Base-by-base conservation (phyloP, 106 monocot genomes). In the Dendrobium nobile region DNA sequence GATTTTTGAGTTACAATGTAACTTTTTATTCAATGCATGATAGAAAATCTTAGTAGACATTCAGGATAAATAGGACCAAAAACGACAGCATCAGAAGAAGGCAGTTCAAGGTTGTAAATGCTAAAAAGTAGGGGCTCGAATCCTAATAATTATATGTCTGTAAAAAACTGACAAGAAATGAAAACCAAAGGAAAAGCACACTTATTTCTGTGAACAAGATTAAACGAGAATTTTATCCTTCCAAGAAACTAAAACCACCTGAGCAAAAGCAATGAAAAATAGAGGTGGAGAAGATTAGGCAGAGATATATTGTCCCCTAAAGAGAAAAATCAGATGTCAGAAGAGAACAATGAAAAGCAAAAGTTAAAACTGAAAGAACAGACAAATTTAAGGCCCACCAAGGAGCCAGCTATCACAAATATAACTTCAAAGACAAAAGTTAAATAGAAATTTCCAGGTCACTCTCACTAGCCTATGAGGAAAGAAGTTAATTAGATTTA, bases 301-400 rank as follows among this genome's bases (percentile, higher is more conserved):
- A 0, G 43, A 81, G 81, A 81, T 75, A 40, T 41, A 27, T 41
- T 81, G 81, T 43, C 58, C 18, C 17, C 19, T 65, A 65, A 82
- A 82, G 76, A 44, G 61, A 1, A 33, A 47, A 65, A 82, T 77
- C 54, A 31, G 75, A 42, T 65, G 78, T 78, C 54, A 73, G 68
- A 73, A 27, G 78, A 72, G 22, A 83, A 54, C 54, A 48, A 70
- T 5, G 19, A 18, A 82, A 65, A 67, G 76, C 64, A 65, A 82
- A 82, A 33, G 77, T 8, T 37, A 75, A 77, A 67, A 77, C 56
- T 27, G 67, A 67, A 67, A 77, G 31, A 82, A 82, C 8, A 47
- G 26, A 37, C 19, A 51, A 77, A 41, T 37, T 20, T 68, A 77
- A 77, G 82, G 76, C 77, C 82, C 82, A 82, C 82, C 61, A 10